Percentiles rank a stretch among this genome's conserved stretches.
Conservation (phyloP, 495 filamentous ascomycete genomes). For the Trichoderma asperelloides region DNA sequence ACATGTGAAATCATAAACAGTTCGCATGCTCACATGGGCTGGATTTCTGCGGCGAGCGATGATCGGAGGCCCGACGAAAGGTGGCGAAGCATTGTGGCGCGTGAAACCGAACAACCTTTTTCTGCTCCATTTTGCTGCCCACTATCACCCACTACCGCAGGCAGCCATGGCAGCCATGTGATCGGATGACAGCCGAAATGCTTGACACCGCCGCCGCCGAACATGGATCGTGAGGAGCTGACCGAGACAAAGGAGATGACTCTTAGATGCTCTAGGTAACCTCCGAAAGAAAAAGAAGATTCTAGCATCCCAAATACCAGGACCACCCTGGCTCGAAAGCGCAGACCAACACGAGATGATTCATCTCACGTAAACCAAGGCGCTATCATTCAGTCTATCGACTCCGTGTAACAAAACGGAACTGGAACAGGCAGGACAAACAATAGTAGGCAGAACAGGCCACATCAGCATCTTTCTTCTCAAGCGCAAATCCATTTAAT, state of each 20-base stretch:
- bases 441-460: not conserved
- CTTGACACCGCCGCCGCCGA: not conserved
- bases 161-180: not conserved
- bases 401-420: too few relatives aligned
- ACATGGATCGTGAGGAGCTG: not conserved
- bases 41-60: not conserved
- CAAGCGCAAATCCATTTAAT: not conserved
- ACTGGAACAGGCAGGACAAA: too few relatives aligned
- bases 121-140: not conserved
- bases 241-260: not conserved
- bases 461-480: not conserved
- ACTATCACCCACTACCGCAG: not conserved
- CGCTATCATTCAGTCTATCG: too few relatives aligned
- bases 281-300: too few relatives aligned
- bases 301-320: too few relatives aligned
- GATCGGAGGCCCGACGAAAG: not conserved
- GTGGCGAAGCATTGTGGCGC: not conserved
- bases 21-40: not conserved
- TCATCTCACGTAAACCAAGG: too few relatives aligned
- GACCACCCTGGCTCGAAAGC: too few relatives aligned
- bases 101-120: not conserved
- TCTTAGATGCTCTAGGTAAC: too few relatives aligned
- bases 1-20: not conserved
- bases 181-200: not conserved
- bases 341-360: too few relatives aligned